Evolutionary conservation across 805 yeast genomes (phyloP).

Genomic region (Naumovozyma castellii): DNA sequence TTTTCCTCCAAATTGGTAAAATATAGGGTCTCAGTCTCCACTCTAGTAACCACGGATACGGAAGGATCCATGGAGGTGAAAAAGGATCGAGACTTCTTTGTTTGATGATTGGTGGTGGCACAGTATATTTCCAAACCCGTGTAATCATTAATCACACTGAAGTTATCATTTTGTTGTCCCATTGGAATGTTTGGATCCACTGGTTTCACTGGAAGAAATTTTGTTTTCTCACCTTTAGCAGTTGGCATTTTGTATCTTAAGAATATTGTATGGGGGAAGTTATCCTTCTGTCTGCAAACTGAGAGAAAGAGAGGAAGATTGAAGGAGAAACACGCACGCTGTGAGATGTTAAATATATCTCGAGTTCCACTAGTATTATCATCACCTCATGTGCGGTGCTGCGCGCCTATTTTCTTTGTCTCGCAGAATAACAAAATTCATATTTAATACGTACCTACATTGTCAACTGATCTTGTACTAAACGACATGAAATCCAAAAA

Average conservation of each 20-base stretch:
- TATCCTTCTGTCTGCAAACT: too few species aligned
- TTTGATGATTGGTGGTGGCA: not conserved
- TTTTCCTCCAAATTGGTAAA: constrained; percentile 38
- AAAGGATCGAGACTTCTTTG: not conserved
- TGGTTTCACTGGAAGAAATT: not conserved
- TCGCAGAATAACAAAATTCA: too few species aligned
- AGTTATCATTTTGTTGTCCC: constrained; percentile 4
- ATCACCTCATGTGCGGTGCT: too few species aligned
- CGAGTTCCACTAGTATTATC: too few species aligned
- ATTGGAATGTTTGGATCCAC: constrained; percentile 1
- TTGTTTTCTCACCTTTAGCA: constrained; percentile 1
- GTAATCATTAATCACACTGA: not conserved
- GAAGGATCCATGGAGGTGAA: not conserved
- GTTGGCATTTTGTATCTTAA: constrained; percentile 6
- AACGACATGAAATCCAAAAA: too few species aligned
- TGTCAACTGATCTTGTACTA: too few species aligned
- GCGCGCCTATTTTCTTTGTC: too few species aligned
- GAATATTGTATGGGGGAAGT: too few species aligned
- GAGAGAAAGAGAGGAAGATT: too few species aligned
- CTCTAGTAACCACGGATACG: constrained; percentile 26
- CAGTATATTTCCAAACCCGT: not conserved
- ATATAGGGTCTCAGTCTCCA: constrained; percentile 48
- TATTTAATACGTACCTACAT: too few species aligned
- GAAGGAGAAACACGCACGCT: too few species aligned
- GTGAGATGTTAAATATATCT: too few species aligned